Conservation (phyloP, 2,329 filamentous ascomycete species). For the Malbranchea zuffiana region DNA sequence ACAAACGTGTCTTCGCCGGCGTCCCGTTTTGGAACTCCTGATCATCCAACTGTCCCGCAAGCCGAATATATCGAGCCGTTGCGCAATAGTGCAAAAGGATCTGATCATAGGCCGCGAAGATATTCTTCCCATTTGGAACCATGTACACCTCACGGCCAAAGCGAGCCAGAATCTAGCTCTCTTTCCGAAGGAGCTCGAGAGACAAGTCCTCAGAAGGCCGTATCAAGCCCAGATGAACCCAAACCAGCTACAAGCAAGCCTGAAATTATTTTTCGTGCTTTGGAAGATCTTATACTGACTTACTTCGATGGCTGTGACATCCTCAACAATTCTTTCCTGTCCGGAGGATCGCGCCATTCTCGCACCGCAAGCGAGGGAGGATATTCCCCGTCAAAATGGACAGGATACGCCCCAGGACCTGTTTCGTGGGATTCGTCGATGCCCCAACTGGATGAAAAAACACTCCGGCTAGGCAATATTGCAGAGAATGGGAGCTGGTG, state of each 20-base stretch:
- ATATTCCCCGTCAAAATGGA: constrained; percentile 18
- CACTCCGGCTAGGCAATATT: constrained; percentile 61
- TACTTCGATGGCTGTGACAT: constrained; percentile 60
- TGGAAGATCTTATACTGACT: constrained; percentile 66
- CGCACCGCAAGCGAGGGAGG: constrained; percentile 38
- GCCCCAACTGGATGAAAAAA: constrained; percentile 61
- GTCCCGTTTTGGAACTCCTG: too few relatives aligned
- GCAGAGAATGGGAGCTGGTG: constrained; percentile 77
- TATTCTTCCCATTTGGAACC: too few relatives aligned
- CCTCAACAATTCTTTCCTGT: constrained; percentile 66
- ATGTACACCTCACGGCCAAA: too few relatives aligned
- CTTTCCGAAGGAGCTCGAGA: too few relatives aligned
- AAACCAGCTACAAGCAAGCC: constrained; percentile 11
- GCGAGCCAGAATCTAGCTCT: too few relatives aligned
- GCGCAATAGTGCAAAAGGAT: too few relatives aligned
- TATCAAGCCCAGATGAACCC: neutral
- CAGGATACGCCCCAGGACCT: neutral
- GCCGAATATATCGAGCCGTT: neutral
- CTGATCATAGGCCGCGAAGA: too few relatives aligned
- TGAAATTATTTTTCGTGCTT: constrained; percentile 52
- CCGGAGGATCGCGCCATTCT: constrained; percentile 34
- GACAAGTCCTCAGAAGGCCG: too few relatives aligned
- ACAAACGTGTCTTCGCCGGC: neutral
- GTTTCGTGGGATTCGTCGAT: constrained; percentile 27
- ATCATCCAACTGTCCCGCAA: neutral